Evolutionary conservation across 352 stramenopile species (phyloP).

Genomic region (Phytophthora fragariae): DNA sequence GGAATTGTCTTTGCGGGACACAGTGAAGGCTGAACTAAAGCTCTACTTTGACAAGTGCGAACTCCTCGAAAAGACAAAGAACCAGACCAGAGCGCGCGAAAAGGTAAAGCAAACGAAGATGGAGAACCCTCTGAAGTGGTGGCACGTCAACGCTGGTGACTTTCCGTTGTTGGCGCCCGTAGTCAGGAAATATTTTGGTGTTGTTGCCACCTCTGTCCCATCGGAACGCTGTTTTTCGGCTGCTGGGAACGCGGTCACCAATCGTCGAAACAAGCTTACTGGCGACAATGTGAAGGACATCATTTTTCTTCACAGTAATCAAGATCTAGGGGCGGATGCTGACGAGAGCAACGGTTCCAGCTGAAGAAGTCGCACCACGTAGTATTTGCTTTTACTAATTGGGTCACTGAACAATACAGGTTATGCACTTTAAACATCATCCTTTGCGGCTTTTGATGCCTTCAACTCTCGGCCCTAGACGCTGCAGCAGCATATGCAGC

Average conservation of each 20-base stretch:
- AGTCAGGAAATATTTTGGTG: constrained; percentile 16
- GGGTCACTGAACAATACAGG: too few relatives aligned
- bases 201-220: constrained; percentile 19
- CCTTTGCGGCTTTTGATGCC: too few relatives aligned
- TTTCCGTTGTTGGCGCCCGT: constrained; percentile 15
- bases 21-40: constrained; percentile 12
- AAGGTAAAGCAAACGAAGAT: constrained; percentile 9
- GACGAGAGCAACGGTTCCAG: too few relatives aligned
- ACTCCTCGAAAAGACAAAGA: constrained; percentile 10
- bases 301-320: constrained; percentile 18
- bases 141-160: constrained; percentile 10
- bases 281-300: constrained; percentile 17
- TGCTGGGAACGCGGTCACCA: constrained; percentile 16
- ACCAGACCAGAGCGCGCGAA: not conserved
- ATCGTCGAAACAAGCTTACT: constrained; percentile 9
- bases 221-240: constrained; percentile 24
- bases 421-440: too few relatives aligned
- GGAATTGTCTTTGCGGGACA: constrained; percentile 8
- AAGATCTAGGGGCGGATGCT: too few relatives aligned
- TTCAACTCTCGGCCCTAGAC: too few relatives aligned
- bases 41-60: constrained; percentile 19
- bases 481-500: too few relatives aligned
- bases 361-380: too few relatives aligned
- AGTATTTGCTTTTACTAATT: too few relatives aligned
- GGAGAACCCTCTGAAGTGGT: constrained; percentile 17